Base-by-base conservation (phyloP, 768 basidiomycete genomes). In the Leccinum truebloodii region DNA sequence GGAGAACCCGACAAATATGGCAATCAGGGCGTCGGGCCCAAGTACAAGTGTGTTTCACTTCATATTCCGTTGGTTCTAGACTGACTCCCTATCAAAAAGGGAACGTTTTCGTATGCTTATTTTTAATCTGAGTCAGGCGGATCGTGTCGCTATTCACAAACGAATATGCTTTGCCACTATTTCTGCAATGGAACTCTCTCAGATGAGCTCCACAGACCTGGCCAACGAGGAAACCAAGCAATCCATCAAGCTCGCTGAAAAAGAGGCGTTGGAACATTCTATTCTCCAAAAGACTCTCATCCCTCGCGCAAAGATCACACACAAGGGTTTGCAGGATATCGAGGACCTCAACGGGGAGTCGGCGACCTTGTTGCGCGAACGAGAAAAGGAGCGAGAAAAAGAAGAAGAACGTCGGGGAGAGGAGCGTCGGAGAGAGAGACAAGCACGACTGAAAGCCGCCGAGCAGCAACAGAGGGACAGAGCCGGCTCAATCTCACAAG, bases 261-360 rank as follows among this genome's bases (percentile, higher is more conserved):
- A 91, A 68, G 91, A 92, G 75, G 86, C 91, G 1, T 76, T 96
- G 67, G 88, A 86, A 71, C 87, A 94, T 73, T 92, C 92, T 8
- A 95, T 95, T 65, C 77, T 95, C 61, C 83, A 86, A 70, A 90
- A 88, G 74, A 79, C 83, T 9, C 77, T 79, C 9, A 81, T 83
- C 24, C 79, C 82, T 35, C 81, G 84, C 37, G 90, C 93, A 57
- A 95, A 95, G 74, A 89, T 94, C 62, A 96, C 94, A 28, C 94
- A 95, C 79, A 96, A 96, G 76, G 94, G 94, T 55, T 76, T 95
- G 63, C 88, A 95, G 79, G 89, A 93, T 68, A 93, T 96, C 68
- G 94, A 96, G 73, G 87, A 87, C 72, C 75, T 88, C 57, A 84
- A 85, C 65, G 88, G 86, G 14, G 83, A 86, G 64, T 73, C 74